Evolutionary conservation across 1,139 yeast species (phyloP), one percentile per base, ranked within the genome.

Genomic region (Geotrichum australiense): DNA sequence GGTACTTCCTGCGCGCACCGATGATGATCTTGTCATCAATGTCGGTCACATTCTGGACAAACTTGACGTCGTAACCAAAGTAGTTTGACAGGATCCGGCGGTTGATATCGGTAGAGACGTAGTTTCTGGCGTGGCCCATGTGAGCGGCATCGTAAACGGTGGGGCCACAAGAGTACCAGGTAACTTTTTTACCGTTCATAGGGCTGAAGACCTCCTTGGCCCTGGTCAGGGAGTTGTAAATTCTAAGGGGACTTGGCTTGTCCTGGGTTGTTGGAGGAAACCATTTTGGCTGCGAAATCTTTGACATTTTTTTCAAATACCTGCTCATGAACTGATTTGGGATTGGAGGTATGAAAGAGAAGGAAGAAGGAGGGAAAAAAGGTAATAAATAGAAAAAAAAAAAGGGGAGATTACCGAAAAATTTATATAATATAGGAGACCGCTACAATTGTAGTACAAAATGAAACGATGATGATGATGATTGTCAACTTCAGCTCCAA

Each of bases 101-200:
- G 59, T 86, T 83, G 58, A 91, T 86, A 62, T 93, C 98, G 42
- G 86, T 84, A 7, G 96, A 78, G 39, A 91, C 97, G 59, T 91
- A 93, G 66, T 91, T 91, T 63, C 98, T 72, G 16, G 98, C 98
- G 64, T 93, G 99, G n/a, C 99, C 99, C 96, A 91, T 86, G 59
- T 91, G 99, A 41, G 93, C 78, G 34, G 93, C 80, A 62, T 91
- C 96, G 58, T 91, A 91, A n/a, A 91, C 97, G 0, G 99, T 91
- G 10, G 98, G 98, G 4, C 99, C 99, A 71, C 99, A 91, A 44
- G 89, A 84, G 66, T 91, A 91, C 99, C 99, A 91, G 2, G 89
- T 74, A 40, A 91, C 80, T 47, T 74, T 76, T 47, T 76, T 74
- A 3, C 63, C 61, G 38, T 69, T 66, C 45, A 70, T 63, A 3